These are phyloP conservation scores for Cornus florida DNA, from an alignment of 148 eudicot species.

Conservation along the genomic window DNA sequence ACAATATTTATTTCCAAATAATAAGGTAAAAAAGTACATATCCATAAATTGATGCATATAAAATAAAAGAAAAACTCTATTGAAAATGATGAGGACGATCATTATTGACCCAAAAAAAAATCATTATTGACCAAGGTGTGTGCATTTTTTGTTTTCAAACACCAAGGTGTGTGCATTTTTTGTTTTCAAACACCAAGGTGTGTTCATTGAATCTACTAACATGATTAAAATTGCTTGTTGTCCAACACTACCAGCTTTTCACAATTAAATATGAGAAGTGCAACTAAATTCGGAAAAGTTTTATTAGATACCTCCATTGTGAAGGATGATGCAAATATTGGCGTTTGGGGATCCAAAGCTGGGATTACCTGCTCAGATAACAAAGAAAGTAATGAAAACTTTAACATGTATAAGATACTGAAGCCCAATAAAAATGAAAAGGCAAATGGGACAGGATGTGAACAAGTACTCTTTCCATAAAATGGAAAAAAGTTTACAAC, in stretches of 20 bases:
- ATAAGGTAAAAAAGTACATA: neutral
- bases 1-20: neutral
- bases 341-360: slow-evolving; percentile 82
- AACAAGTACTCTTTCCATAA: neutral
- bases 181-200: too few relatives aligned
- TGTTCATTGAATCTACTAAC: neutral
- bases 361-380: slow-evolving; percentile 78
- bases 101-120: slow-evolving; percentile 4
- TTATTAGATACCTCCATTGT: slow-evolving; percentile 80
- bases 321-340: slow-evolving; percentile 95
- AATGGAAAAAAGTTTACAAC: neutral
- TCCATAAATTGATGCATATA: too few relatives aligned
- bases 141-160: neutral
- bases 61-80: neutral
- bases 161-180: neutral
- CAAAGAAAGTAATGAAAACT: slow-evolving; percentile 11
- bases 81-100: neutral
- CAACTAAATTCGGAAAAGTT: neutral
- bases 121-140: neutral
- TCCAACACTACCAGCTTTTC: neutral
- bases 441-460: neutral
- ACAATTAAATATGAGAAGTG: neutral
- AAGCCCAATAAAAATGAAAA: neutral
- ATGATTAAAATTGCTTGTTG: neutral
- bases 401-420: neutral